Evolutionary conservation across 352 stramenopile species (phyloP).

Genomic region (Aphanomyces astaci): DNA sequence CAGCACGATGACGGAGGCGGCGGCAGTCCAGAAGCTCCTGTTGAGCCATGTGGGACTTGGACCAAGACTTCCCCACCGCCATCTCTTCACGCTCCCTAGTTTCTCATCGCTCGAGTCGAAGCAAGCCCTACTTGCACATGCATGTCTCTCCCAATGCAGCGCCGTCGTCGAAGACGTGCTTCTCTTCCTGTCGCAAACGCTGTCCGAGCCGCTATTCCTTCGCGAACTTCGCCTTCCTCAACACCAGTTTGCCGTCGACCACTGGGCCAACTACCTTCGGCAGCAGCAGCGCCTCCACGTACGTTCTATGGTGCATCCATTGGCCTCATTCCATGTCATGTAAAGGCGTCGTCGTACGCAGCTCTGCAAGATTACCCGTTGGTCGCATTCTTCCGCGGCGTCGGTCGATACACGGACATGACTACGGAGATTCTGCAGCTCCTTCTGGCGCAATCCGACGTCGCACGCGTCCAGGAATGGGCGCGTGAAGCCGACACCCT

Average conservation of each 20-base stretch:
- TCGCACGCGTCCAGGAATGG: neutral
- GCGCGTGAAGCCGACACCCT: neutral
- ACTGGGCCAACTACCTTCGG: slow-evolving; percentile 59
- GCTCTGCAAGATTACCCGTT: slow-evolving; percentile 20
- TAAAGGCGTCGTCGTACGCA: slow-evolving; percentile 10
- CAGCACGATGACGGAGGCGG: neutral
- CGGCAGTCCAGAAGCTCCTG: slow-evolving; percentile 14
- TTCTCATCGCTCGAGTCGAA: slow-evolving; percentile 30
- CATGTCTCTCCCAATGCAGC: slow-evolving; percentile 42
- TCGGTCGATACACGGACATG: slow-evolving; percentile 13
- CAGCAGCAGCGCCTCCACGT: slow-evolving; percentile 9
- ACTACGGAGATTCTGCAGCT: slow-evolving; percentile 5
- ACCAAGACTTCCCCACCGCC: neutral
- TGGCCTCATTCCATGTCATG: neutral
- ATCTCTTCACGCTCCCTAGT: neutral
- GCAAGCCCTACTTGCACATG: slow-evolving; percentile 37
- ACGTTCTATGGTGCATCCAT: neutral
- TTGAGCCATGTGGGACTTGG: slow-evolving; percentile 21
- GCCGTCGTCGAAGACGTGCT: slow-evolving; percentile 62
- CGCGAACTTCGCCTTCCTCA: slow-evolving; percentile 33
- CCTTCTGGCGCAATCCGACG: neutral
- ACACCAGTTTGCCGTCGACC: slow-evolving; percentile 36
- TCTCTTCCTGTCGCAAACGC: slow-evolving; percentile 70
- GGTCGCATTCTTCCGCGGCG: slow-evolving; percentile 11
- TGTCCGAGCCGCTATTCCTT: slow-evolving; percentile 46